Evolutionary conservation across 441 rosid species (phyloP).

Genomic region (Euphorbia celastroides): DNA sequence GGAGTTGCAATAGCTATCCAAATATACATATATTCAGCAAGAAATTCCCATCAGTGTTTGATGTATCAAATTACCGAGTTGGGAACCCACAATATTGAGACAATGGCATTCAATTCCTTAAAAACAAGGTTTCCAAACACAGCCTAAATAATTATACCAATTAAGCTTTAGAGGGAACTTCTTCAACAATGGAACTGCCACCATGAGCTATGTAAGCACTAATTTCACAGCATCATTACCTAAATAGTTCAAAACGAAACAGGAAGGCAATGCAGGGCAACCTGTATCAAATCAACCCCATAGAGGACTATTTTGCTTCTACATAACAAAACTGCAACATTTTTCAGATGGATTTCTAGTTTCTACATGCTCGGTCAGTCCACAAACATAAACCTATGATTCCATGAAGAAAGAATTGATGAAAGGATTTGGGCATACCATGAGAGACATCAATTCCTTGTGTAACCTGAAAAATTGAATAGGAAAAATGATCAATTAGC

Average conservation of each 20-base stretch:
- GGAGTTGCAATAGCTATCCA: too few species aligned
- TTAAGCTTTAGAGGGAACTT: not conserved
- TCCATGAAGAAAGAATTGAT: not conserved
- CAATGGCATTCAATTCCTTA: too few species aligned
- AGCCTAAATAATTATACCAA: too few species aligned
- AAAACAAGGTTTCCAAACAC: too few species aligned
- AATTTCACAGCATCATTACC: not conserved
- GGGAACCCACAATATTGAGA: too few species aligned
- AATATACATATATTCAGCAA: constrained; percentile 6
- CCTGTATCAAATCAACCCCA: not conserved
- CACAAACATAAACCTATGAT: not conserved
- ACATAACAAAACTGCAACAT: not conserved
- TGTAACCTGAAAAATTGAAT: constrained; percentile 41
- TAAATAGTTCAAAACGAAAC: not conserved
- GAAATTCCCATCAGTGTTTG: not conserved
- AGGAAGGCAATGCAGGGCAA: not conserved
- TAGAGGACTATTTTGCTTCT: not conserved
- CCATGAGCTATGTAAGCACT: not conserved
- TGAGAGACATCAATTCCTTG: constrained; percentile 58
- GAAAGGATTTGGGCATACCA: constrained; percentile 32
- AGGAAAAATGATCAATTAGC: constrained; percentile 9
- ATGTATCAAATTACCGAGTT: not conserved
- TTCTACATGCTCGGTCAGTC: not conserved
- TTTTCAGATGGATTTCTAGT: not conserved
- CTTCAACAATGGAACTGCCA: not conserved